These are phyloP conservation scores for Krasilnikovozyma curviuscula DNA, from an alignment of 768 basidiomycete species.

Conservation along the genomic window DNA sequence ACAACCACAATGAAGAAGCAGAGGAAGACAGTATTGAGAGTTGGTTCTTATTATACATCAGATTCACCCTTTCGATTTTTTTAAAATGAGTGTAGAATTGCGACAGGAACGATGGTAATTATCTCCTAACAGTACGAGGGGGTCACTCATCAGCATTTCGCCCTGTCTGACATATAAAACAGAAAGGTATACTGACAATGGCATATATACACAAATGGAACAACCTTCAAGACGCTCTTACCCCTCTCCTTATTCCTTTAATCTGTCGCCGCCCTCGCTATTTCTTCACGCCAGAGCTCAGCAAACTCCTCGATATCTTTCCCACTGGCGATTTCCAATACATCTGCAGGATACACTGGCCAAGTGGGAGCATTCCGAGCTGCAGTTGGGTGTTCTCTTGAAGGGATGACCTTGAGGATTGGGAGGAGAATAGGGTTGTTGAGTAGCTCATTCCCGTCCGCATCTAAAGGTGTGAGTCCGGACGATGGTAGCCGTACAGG, in stretches of 20 bases:
- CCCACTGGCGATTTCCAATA: conserved; percentile 57
- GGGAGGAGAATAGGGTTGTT: conserved; percentile 13
- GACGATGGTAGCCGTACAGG: conserved; percentile 1
- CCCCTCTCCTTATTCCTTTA: no score
- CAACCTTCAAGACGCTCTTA: no score
- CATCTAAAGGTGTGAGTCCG: conserved; percentile 1
- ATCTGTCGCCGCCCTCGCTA: conserved; percentile 21
- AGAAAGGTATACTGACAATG: no score
- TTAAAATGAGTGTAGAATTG: no score
- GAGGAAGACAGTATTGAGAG: no score
- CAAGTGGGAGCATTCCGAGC: conserved; percentile 47
- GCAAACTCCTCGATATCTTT: conserved; percentile 54
- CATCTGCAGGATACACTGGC: conserved; percentile 86
- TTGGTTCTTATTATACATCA: no score
- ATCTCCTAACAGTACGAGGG: no score
- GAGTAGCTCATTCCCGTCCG: conserved; percentile 2
- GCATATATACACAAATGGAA: no score
- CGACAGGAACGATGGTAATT: no score
- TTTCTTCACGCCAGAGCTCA: conserved; percentile 28
- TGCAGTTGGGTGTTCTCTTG: conserved; percentile 48
- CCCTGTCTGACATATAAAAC: not conserved
- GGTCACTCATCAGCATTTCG: no score
- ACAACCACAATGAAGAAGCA: no score
- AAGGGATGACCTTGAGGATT: conserved; percentile 41
- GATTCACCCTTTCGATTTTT: no score